Evolutionary conservation across 352 stramenopile species (phyloP), one percentile per base, ranked within the genome.

Genomic region (Pythium pyrilobum): DNA sequence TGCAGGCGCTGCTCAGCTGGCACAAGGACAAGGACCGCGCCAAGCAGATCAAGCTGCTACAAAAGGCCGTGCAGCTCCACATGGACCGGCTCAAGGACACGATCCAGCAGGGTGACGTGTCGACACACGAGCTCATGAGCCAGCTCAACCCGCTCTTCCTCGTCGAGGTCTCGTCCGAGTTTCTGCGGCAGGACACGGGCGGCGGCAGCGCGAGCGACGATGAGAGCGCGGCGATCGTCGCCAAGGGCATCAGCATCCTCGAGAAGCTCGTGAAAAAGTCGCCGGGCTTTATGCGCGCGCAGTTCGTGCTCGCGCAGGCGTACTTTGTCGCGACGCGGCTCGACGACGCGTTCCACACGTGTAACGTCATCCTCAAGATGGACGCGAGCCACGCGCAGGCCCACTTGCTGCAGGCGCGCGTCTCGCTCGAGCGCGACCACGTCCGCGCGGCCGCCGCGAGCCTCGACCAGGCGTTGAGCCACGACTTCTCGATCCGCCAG

Each of bases 71-170:
- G 36, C 71, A 93, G 58, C 67, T 92, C 12, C 83, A 96, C 62
- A 87, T 95, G 78, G 72, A 89, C 59, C 81, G 72, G 28, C 66
- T 93, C 38, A 93, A 91, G 38, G 69, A 74, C 20, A 57, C 58
- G 3, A 80, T 88, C 29, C 74, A 87, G 45, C 60, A 72, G 15
- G 70, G 67, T 2, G 71, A 88, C 25, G 64, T 85, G 34, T 90
- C 79, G 11, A 89, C 73, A 0, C 75, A 89, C 57, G 80, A 90
- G 37, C 72, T 80, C 16, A 88, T 90, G 78, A 80, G 69, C 25
- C 56, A 83, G 37, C 65, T 96, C 6, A 94, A 97, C 36, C 89
- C 89, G 6, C 62, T 96, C 29, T 96, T 97, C 53, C 72, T 96
- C 3, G 77, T 96, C 13, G 82, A 97, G 39, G 72, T 97, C 24